Evolutionary conservation across 2,329 filamentous ascomycete genomes (phyloP), one percentile per base, ranked within the genome.

Genomic region (Plectosphaerella sp.): DNA sequence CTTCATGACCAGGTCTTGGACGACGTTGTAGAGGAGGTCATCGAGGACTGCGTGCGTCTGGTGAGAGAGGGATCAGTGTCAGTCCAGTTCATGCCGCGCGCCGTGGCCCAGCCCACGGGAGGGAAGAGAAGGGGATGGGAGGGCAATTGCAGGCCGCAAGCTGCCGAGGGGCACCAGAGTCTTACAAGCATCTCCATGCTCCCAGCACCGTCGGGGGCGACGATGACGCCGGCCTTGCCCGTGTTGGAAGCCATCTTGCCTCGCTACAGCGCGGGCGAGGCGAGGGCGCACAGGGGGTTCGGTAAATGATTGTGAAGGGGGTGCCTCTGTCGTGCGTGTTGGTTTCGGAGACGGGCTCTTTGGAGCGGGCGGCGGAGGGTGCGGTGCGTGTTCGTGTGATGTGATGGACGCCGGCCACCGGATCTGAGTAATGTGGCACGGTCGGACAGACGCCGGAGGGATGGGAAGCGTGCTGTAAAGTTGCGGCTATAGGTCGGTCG

Each of bases 11-110:
- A 90, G 77, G 65, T 89, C 87, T 67, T 88, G 86, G 59, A 92
- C 79, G 62, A 92, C 80, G 67, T 89, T 91, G 73, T 88, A 84
- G 56, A 93, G 74, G 52, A 87, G 71, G 64, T 92, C 88, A 62
- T 91, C 86, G 62, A 93, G 78, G 54, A 93, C 80, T 20, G 79
- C 72, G 64, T 84, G 78, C 57, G 83, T 75, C 83, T 86, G 59
- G 37, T 35, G 49, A 18, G 22, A 48, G 45, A 49, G 51, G 46
- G 25, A 48, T 51, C 28, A 52, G 48, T 4, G 41, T 36, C 41
- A 33, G 20, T 35, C 45, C 37, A 33, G 20, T 24, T 45, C 37
- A 39, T 33, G 25, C 43, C 39, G 35, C 37, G 18, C 15, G n/a
- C 4, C 20, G 45, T 33, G 28, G 11, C 8, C 8, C 28, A 12